Evolutionary conservation across 2,329 filamentous ascomycete genomes (phyloP).

Genomic region (Alternaria angustiovoidea): DNA sequence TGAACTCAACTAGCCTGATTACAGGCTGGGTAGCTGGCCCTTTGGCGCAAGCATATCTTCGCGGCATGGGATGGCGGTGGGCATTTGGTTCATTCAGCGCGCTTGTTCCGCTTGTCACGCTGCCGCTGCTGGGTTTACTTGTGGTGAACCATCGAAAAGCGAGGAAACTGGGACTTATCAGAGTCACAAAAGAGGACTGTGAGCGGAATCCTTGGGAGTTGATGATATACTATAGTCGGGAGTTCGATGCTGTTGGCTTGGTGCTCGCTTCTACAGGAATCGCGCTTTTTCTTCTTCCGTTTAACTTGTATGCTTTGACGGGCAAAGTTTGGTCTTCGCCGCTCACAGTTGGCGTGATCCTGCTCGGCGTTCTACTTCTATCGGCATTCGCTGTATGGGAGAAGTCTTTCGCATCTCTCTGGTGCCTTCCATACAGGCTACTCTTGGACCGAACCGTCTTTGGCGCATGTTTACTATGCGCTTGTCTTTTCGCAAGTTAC

Average conservation of each 20-base stretch:
- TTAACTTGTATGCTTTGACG: conserved; percentile 53
- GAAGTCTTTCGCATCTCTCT: conserved; percentile 43
- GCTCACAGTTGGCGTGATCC: conserved; percentile 42
- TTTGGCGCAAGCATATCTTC: conserved; percentile 50
- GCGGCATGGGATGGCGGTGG: conserved; percentile 67
- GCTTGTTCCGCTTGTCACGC: conserved; percentile 65
- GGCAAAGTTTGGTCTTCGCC: conserved; percentile 31
- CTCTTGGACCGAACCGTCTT: conserved; percentile 52
- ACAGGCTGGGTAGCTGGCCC: conserved; percentile 33
- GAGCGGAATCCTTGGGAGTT: no score
- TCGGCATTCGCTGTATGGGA: conserved; percentile 48
- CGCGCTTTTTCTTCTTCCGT: conserved; percentile 73
- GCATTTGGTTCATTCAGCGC: conserved; percentile 71
- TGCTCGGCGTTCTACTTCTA: conserved; percentile 24
- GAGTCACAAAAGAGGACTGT: no score
- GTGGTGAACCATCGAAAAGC: conserved; percentile 67
- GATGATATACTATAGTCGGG: conserved; percentile 63
- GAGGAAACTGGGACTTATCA: conserved; percentile 61
- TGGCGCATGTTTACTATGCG: conserved; percentile 59
- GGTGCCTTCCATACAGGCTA: conserved; percentile 52
- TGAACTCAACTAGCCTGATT: conserved; percentile 27
- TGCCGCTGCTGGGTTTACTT: conserved; percentile 67
- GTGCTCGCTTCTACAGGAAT: conserved; percentile 67
- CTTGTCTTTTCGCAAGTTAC: conserved; percentile 37
- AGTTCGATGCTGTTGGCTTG: conserved; percentile 70